A percentile compares a stretch with the other conserved stretches of the same genome.
Evolutionary conservation across 805 yeast genomes (phyloP).

Genomic region (Gaillardinia entomophila): DNA sequence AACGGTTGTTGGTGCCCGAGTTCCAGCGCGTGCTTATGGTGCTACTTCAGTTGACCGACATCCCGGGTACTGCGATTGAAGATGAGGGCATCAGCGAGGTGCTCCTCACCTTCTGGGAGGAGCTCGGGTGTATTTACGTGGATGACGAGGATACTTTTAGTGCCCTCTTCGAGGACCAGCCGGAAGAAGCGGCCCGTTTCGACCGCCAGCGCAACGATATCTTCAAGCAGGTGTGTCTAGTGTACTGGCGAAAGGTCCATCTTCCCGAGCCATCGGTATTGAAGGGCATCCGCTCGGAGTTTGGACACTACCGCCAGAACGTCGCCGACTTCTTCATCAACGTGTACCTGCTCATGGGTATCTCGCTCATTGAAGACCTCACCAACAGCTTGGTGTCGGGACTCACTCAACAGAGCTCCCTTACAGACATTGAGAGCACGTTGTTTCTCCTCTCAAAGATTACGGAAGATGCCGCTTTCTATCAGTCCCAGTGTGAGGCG

Average conservation of each 20-base stretch:
- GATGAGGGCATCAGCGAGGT: conserved; percentile 51
- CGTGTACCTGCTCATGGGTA: conserved; percentile 60
- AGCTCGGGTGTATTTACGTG: conserved; percentile 50
- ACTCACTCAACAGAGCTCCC: conserved; percentile 5
- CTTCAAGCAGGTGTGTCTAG: conserved; percentile 47
- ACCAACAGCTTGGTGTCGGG: conserved; percentile 25
- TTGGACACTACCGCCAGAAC: conserved; percentile 63
- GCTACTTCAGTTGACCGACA: conserved; percentile 48
- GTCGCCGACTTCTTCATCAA: conserved; percentile 74
- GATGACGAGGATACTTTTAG: conserved; percentile 38
- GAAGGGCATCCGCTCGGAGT: conserved; percentile 44
- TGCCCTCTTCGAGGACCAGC: conserved; percentile 10
- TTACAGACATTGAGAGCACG: conserved; percentile 53
- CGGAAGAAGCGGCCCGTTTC: conserved; percentile 11
- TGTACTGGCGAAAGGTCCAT: conserved; percentile 67
- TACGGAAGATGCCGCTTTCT: conserved; percentile 45
- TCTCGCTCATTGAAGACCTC: conserved; percentile 42
- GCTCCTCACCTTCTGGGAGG: conserved; percentile 66
- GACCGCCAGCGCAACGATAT: conserved; percentile 28
- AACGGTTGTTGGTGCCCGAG: conserved; percentile 28
- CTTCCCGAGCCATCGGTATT: conserved; percentile 28
- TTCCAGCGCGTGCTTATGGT: conserved; percentile 41
- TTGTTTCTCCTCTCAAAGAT: conserved; percentile 53
- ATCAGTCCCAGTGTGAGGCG: conserved; percentile 19
- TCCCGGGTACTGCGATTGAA: conserved; percentile 50